Evolutionary conservation across 2,329 filamentous ascomycete genomes (phyloP), one percentile per base, ranked within the genome.

Genomic region (Calonectria hawksworthii): DNA sequence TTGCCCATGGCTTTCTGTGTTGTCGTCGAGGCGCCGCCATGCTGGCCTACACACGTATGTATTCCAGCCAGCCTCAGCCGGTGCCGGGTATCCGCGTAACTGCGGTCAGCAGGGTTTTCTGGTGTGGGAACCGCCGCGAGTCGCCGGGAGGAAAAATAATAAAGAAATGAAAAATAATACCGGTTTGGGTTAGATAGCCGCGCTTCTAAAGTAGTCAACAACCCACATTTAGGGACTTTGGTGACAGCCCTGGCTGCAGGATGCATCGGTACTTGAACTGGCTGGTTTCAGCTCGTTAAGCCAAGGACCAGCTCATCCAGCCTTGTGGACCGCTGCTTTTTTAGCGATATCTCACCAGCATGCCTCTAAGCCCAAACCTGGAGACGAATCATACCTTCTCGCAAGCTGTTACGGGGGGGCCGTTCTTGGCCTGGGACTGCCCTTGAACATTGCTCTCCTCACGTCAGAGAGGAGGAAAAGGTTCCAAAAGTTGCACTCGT

Each of bases 261-360:
- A 6, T 59, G 54, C 65, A 63, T 68, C 66, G 28, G 52, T 28
- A 61, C 44, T 71, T 30, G 59, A 73, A 59, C 56, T 56, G 38
- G 51, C 23, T 36, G 36, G 64, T 64, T 64, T 67, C 73, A 72
- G 61, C 73, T 77, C 74, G 59, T 72, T 56, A 66, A 66, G 50
- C 71, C 68, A 64, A 76, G 76, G 76, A 70, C 75, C 75, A 75
- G 47, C 69, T 66, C 65, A 56, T 30, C 76, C 72, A 77, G 76
- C 76, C 76, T 72, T 76, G 70, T 75, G 76, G 74, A 67, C 50
- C 68, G 9, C 54, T 26, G 41, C 13, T 32, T 63, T 52, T 28
- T 34, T 64, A 61, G 72, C 65, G 47, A 68, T 38, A 59, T 52
- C 56, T 30, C 41, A 36, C 63, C 47, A 64, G n/a, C 72, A 70